A percentile compares a stretch with the other conserved stretches of the same genome.
phyloP scores from a whole-genome alignment of 2,329 filamentous ascomycete genomes.

The Cladosporium sp. region DNA sequence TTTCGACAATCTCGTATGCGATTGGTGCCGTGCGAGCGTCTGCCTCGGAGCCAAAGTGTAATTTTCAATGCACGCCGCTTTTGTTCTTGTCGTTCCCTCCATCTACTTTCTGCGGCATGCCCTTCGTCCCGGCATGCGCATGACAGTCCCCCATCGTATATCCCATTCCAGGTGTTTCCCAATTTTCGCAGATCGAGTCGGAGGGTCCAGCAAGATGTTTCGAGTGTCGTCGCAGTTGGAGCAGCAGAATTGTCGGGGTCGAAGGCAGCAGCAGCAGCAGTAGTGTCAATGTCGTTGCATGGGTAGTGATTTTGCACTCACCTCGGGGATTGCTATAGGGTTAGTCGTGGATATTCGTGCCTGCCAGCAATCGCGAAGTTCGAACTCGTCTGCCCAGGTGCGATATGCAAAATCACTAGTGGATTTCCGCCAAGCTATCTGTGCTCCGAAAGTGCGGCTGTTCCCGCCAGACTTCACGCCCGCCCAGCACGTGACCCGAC shows the following conservation, averaged over 20 bases:
- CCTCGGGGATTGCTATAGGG: constrained; percentile 12
- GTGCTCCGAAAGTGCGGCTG: too few species aligned
- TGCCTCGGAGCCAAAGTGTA: too few species aligned
- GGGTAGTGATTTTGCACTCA: constrained; percentile 2
- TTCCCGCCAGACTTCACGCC: too few species aligned
- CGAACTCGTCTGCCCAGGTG: not conserved
- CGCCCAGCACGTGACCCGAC: too few species aligned
- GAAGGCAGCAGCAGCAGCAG: constrained; percentile 6
- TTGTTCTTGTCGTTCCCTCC: too few species aligned
- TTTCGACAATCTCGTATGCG: too few species aligned
- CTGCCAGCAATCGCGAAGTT: constrained; percentile 10
- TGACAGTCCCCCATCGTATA: too few species aligned
- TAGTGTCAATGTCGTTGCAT: not conserved
- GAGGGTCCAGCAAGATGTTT: not conserved
- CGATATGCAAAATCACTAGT: not conserved
- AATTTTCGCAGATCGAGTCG: not conserved
- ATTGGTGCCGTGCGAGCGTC: too few species aligned
- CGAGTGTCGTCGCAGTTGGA: not conserved
- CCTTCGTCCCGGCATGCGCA: too few species aligned
- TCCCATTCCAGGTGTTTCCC: not conserved
- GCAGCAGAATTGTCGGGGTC: constrained; percentile 1
- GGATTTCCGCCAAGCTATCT: not conserved
- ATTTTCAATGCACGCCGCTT: too few species aligned
- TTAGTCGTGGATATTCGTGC: constrained; percentile 14
- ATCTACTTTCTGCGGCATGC: too few species aligned